These are phyloP conservation scores for Elaeis guineensis DNA, from an alignment of 176 grass and related monocot genomes.

Conservation along the genomic window DNA sequence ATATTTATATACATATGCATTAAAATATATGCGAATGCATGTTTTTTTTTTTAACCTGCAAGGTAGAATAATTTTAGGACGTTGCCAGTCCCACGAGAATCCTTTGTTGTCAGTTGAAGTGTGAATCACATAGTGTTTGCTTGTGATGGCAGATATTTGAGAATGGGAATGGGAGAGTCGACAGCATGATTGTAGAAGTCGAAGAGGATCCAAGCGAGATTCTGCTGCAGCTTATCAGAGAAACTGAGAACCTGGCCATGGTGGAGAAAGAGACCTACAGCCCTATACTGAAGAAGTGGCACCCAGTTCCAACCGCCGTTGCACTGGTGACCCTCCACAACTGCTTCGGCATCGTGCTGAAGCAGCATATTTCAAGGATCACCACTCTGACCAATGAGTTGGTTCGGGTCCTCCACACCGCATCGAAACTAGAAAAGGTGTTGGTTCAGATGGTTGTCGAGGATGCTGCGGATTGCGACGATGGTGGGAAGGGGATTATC, in stretches of 20 bases:
- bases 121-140: neutral
- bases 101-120: no score
- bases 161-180: conserved; percentile 33
- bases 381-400: conserved; percentile 39
- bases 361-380: conserved; percentile 29
- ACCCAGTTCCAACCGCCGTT: conserved; percentile 37
- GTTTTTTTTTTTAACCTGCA: no score
- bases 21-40: no score
- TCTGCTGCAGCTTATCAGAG: conserved; percentile 32
- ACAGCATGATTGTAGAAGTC: conserved; percentile 76
- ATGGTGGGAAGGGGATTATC: conserved; percentile 16
- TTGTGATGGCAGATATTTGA: conserved; percentile 36
- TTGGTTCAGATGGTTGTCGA: conserved; percentile 32
- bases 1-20: no score
- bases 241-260: conserved; percentile 41
- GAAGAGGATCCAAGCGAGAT: conserved; percentile 62
- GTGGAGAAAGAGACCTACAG: conserved; percentile 44
- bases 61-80: no score
- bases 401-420: conserved; percentile 35
- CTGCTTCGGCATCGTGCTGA: conserved; percentile 36
- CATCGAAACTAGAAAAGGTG: conserved; percentile 36
- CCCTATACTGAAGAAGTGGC: conserved; percentile 42
- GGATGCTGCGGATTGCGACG: conserved; percentile 11
- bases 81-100: no score
- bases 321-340: conserved; percentile 43